Base-by-base conservation (phyloP, 2,329 filamentous ascomycete genomes). In the Nothomitra cinnamomea region DNA sequence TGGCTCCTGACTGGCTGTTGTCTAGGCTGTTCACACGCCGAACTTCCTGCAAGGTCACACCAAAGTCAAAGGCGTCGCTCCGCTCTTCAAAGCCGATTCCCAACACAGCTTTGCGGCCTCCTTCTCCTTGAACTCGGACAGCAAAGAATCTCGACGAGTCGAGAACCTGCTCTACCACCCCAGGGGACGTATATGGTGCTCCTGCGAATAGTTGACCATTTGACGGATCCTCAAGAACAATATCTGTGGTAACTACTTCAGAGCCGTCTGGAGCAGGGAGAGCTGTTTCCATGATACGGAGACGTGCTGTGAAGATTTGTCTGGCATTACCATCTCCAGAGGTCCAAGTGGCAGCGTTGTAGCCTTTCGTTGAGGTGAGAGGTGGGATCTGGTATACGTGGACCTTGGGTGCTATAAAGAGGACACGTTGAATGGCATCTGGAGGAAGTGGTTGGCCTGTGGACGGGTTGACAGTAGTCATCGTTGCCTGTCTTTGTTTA, bases 351-450 rank as follows among this genome's bases (percentile, higher is more conserved):
- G 81, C 75, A 56, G 88, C 87, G 36, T 76, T 77, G 73, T 94
- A 85, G 66, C 87, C 87, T 65, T 84, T 83, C 61, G 80, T 87
- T 17, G 82, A 83, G 45, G 82, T 75, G 55, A 88, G 73, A 22
- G 87, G 87, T 17, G 87, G 87, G 65, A 94, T 88, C 63, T 83
- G 80, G 75, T 94, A 95, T 72, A 94, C 77, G 71, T 94, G 86
- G 58, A 92, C 83, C 58, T 76, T 72, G 61, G 75, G 71, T 58
- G 82, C 78, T 65, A 88, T 72, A 76, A 87, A 89, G 66, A 94
- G 82, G 64, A 92, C 74, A 65, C 87, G 82, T 69, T 92, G 85
- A 69, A 94, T 90, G 61, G 87, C 83, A 64, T 86, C 84, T 52
- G 78, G 65, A 54, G 85, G 82, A 59, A 87, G 76, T 58, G 80